These are phyloP conservation scores for Luvunga scandens DNA, from an alignment of 345 rosid genomes.

Conservation along the genomic window DNA sequence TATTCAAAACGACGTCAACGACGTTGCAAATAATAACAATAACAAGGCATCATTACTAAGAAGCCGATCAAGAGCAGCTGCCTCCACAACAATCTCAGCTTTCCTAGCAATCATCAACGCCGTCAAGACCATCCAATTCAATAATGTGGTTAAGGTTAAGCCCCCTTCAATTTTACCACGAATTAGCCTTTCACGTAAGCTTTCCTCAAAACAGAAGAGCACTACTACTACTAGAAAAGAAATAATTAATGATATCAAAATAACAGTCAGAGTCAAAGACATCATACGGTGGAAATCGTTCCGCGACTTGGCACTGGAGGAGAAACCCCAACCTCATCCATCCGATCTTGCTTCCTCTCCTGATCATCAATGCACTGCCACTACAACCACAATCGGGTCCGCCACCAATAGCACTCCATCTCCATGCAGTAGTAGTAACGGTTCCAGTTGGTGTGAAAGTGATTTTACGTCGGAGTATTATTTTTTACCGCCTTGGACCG, in stretches of 20 bases:
- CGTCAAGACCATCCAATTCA: constrained; percentile 42
- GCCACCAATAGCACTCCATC: constrained; percentile 33
- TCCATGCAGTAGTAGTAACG: constrained; percentile 27
- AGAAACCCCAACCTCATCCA: constrained; percentile 29
- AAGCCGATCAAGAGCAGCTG: constrained; percentile 43
- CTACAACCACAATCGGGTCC: constrained; percentile 42
- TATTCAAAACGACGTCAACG: constrained; percentile 10
- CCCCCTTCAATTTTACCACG: constrained; percentile 45
- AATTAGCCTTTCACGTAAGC: constrained; percentile 46
- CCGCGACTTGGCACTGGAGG: constrained; percentile 47
- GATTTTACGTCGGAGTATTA: constrained; percentile 68
- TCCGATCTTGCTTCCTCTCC: constrained; percentile 25
- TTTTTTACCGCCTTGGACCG: constrained; percentile 49
- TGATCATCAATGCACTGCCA: constrained; percentile 31
- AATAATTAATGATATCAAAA: constrained; percentile 13
- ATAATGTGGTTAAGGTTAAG: constrained; percentile 19
- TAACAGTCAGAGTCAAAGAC: constrained; percentile 56
- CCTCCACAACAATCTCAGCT: constrained; percentile 26
- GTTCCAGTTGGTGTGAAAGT: constrained; percentile 87
- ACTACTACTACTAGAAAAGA: background rate
- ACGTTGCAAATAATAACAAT: too few species aligned
- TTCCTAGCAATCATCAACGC: constrained; percentile 51
- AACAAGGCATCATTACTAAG: constrained; percentile 24
- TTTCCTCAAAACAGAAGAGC: constrained; percentile 23
- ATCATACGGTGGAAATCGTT: constrained; percentile 85